Evolutionary conservation across 2,329 filamentous ascomycete genomes (phyloP), one percentile per base, ranked within the genome.

Genomic region (Rhinocladiella mackenziei): DNA sequence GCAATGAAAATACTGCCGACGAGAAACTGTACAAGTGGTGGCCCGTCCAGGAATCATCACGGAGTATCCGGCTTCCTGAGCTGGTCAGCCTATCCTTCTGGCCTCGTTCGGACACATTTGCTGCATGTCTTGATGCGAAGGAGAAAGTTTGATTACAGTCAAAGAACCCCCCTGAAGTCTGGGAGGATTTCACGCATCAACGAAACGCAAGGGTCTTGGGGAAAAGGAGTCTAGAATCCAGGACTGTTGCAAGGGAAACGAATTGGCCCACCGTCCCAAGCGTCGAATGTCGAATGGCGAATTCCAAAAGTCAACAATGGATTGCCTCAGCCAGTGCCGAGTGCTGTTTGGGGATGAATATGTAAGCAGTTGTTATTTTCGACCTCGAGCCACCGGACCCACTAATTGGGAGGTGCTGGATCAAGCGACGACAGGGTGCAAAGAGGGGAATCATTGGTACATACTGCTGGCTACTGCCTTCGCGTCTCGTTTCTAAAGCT

Each of bases 381-480:
- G 43, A 18, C 31, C 29, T 39, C 20, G 17, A 36, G 19, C 7
- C 7, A 7, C 6, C 8, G 9, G 11, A 23, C 20, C 19, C 35
- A 26, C 50, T 44, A 31, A 53, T 43, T 31, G 23, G 39, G 34
- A 35, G 35, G 14, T 22, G 19, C 35, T 42, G 33, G 28, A 5
- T 70, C 78, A 10, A 81, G 78, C 40, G 84, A 91, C 62, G 86
- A 91, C 64, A 73, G 80, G 20, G 84, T 91, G n/a, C 80, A 86
- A 32, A 84, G 84, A 46, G 86, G 86, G 38, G 74, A 74, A 48
- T 87, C 83, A 29, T 65, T 73, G 59, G 71, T 74, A 63, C 29
- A 50, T 53, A 15, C 11, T 11, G 11, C 31, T 32, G 7, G 13
- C 25, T 11, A 15, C 17, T 33, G 10, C 39, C 14, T 17, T n/a